Evolutionary conservation across 345 rosid species (phyloP), one percentile per base, ranked within the genome.

Genomic region (Eucalyptus decipiens): DNA sequence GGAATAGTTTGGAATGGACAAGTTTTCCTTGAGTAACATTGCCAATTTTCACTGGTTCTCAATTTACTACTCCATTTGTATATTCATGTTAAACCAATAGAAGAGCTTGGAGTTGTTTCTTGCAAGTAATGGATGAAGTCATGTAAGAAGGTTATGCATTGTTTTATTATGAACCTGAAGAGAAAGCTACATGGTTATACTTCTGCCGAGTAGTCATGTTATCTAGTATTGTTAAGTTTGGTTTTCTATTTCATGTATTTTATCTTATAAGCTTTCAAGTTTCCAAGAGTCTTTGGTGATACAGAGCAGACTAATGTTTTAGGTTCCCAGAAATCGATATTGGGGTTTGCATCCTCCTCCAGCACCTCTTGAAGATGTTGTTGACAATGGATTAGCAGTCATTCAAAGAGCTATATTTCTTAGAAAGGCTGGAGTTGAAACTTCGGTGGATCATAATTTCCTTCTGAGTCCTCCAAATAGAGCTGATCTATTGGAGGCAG

Each of bases 261-360:
- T 32, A 76, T 37, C 83, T 76, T 76, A 21, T 76, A 23, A 76
- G 83, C 83, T 76, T 76, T 76, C 1, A 5, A 76, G 47, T 76
- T 76, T 76, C 83, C 83, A 37, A 76, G 83, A 76, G 83, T 76
- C 83, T 76, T 76, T 76, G 83, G 83, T 76, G 83, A 76, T 76
- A 76, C 52, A 86, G 43, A 50, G 60, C 87, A 54, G 87, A 86
- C 89, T 87, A 32, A 87, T 47, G 13, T 65, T 87, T 60, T 97
- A 97, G 99, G 98, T 98, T 93, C 99, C 99, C 89, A 95, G 99
- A 93, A 98, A 97, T 87, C 95, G 99, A 87, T 98, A 96, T 90
- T 98, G 99, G 99, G 99, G 99, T 90, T 91, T 98, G 93, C 99
- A 98, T 92, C 99, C 99, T 76, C 99, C 99, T 47, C 99, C 99